phyloP scores from a whole-genome alignment of 2,329 filamentous ascomycete species.

The Fusarium sp. region DNA sequence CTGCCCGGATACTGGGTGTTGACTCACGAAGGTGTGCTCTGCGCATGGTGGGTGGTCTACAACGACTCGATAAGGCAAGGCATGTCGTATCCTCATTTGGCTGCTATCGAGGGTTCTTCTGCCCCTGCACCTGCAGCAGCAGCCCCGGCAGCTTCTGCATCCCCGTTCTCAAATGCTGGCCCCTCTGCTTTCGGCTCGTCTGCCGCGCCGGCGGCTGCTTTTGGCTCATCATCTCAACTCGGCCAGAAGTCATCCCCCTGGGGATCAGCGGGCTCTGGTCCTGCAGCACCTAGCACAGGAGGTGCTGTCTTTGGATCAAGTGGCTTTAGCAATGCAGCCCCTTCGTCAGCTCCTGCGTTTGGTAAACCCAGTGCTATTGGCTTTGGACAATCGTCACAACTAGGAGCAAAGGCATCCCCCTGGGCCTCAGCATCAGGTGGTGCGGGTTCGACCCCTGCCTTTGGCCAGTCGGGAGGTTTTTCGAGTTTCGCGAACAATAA shows the following conservation, averaged over 20 bases:
- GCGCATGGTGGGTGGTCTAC: constrained; percentile 94
- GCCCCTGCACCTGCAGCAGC: constrained; percentile 50
- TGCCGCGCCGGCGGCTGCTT: constrained; percentile 58
- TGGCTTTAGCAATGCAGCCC: constrained; percentile 58
- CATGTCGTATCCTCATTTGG: constrained; percentile 80
- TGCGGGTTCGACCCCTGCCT: constrained; percentile 59
- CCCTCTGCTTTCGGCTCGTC: constrained; percentile 61
- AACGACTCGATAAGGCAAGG: constrained; percentile 85
- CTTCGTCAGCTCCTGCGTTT: constrained; percentile 63
- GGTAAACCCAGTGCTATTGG: constrained; percentile 64
- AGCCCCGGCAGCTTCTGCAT: constrained; percentile 50
- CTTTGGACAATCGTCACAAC: constrained; percentile 68
- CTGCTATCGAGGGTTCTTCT: constrained; percentile 60
- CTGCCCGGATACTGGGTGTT: constrained; percentile 88
- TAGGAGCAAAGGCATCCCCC: constrained; percentile 67
- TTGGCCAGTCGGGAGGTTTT: constrained; percentile 69
- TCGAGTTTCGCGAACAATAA: constrained; percentile 58
- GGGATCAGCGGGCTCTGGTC: constrained; percentile 56
- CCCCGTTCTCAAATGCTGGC: constrained; percentile 50
- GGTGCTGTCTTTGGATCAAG: constrained; percentile 62
- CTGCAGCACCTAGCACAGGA: constrained; percentile 51
- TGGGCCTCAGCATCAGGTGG: constrained; percentile 60
- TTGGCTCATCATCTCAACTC: constrained; percentile 65
- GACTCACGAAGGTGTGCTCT: constrained; percentile 89
- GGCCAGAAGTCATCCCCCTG: constrained; percentile 69